Conservation (phyloP, 495 filamentous ascomycete genomes). For the Annulohypoxylon moriforme region DNA sequence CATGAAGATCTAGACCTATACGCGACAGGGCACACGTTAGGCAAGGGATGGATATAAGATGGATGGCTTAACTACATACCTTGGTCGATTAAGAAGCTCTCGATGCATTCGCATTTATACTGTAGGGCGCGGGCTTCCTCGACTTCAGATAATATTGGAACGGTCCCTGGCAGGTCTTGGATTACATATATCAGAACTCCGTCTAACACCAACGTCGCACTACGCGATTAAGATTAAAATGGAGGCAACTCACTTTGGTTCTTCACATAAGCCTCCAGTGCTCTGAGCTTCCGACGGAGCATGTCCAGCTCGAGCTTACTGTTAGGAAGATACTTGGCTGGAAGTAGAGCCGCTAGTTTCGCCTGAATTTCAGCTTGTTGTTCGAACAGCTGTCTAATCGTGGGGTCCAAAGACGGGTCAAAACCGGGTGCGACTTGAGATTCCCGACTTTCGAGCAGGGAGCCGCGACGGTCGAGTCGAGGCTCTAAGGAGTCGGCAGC, state of each 20-base stretch:
- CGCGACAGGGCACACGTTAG: constrained; percentile 25
- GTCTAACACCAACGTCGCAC: constrained; percentile 10
- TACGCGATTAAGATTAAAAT: constrained; percentile 20
- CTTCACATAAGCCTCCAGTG: constrained; percentile 55
- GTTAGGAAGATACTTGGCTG: constrained; percentile 58
- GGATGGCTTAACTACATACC: constrained; percentile 50
- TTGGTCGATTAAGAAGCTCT: constrained; percentile 59
- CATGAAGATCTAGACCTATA: constrained; percentile 58
- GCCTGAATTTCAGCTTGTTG: constrained; percentile 64
- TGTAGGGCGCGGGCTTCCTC: constrained; percentile 62
- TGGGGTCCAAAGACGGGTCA: constrained; percentile 58
- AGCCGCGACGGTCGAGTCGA: constrained; percentile 50
- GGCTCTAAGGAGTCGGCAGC: constrained; percentile 45
- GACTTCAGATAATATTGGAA: constrained; percentile 58
- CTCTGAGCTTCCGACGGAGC: constrained; percentile 60
- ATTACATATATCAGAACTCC: constrained; percentile 51
- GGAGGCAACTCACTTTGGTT: constrained; percentile 56
- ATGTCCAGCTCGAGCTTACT: constrained; percentile 59
- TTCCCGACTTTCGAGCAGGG: constrained; percentile 46
- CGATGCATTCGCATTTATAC: constrained; percentile 63
- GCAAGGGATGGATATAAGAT: constrained; percentile 19
- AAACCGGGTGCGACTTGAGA: constrained; percentile 46
- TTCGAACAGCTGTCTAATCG: constrained; percentile 59
- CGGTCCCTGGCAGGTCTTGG: constrained; percentile 56
- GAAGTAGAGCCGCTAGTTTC: constrained; percentile 57